A percentile compares a stretch with the other conserved stretches of the same genome.
Conservation (phyloP, 768 basidiomycete genomes). For the Kwoniella europaea region DNA sequence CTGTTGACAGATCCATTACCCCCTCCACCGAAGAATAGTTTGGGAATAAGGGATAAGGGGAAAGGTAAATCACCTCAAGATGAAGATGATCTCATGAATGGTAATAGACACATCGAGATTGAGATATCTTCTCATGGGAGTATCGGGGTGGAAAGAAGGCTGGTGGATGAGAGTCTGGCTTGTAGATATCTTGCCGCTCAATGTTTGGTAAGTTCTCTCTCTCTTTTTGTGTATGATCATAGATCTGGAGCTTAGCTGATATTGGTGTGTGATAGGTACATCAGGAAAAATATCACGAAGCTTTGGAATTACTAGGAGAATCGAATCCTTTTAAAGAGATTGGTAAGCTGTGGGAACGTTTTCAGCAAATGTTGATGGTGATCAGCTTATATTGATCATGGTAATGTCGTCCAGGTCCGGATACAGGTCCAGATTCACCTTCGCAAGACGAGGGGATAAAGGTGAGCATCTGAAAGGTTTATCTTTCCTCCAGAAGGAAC, state of each 20-base stretch:
- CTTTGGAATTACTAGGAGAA: constrained; percentile 89
- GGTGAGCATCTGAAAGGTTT: constrained; percentile 60
- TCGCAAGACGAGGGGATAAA: constrained; percentile 94
- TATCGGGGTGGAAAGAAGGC: constrained; percentile 63
- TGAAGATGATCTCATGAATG: constrained; percentile 31
- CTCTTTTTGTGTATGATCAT: constrained; percentile 21
- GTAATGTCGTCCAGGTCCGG: constrained; percentile 61
- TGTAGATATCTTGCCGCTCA: constrained; percentile 97
- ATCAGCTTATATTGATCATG: too few relatives aligned
- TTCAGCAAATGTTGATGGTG: background rate
- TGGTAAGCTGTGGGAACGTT: constrained; percentile 60
- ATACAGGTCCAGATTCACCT: constrained; percentile 69
- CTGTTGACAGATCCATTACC: constrained; percentile 87
- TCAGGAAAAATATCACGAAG: constrained; percentile 89
- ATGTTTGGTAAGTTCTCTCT: constrained; percentile 69
- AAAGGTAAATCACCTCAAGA: constrained; percentile 31
- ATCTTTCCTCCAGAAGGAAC: background rate
- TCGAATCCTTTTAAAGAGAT: constrained; percentile 82
- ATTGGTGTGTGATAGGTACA: constrained; percentile 64
- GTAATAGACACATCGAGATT: background rate
- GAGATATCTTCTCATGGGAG: too few relatives aligned
- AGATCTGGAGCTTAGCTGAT: constrained; percentile 18
- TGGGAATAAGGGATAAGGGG: constrained; percentile 23
- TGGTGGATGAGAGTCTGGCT: constrained; percentile 92
- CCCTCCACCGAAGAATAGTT: constrained; percentile 56